phyloP scores from a whole-genome alignment of 176 grass and related monocot genomes.

The Triticum dicoccoides region DNA sequence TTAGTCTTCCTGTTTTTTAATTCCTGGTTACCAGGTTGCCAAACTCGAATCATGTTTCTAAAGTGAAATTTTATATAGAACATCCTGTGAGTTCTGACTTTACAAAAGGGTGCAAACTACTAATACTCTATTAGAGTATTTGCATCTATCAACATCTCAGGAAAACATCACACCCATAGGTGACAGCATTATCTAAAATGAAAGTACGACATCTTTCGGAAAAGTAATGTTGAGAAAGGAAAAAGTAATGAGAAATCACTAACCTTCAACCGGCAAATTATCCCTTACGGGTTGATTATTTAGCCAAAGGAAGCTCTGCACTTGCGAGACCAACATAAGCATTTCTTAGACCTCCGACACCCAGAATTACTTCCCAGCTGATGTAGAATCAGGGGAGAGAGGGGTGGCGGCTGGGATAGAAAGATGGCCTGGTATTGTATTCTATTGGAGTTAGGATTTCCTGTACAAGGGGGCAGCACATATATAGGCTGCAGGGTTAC shows the following conservation, averaged over 20 bases:
- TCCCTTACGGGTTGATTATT: neutral
- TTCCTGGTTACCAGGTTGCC: neutral
- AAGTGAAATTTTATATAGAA: neutral
- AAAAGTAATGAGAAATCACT: constrained; percentile 3
- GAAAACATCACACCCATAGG: neutral
- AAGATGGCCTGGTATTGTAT: too few species aligned
- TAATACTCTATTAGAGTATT: neutral
- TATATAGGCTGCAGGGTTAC: too few species aligned
- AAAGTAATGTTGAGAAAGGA: neutral
- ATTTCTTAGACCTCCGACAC: constrained; percentile 39
- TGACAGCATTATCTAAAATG: neutral
- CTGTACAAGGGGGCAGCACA: too few species aligned
- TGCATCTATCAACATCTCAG: constrained; percentile 1
- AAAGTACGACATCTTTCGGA: neutral
- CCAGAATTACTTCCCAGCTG: constrained; percentile 21
- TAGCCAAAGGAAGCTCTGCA: constrained; percentile 76
- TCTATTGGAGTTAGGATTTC: too few species aligned
- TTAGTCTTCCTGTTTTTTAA: neutral
- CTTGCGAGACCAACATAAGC: constrained; percentile 60
- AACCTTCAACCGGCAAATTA: constrained; percentile 17
- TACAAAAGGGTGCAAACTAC: neutral
- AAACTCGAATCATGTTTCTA: neutral
- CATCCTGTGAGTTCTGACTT: neutral
- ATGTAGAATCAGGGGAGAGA: neutral
- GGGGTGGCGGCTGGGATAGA: too few species aligned